Percentiles rank a stretch among this genome's conserved stretches.
These are phyloP conservation scores for Golubevia sp. DNA, from an alignment of 1,284 basidiomycete species.

Conservation along the genomic window DNA sequence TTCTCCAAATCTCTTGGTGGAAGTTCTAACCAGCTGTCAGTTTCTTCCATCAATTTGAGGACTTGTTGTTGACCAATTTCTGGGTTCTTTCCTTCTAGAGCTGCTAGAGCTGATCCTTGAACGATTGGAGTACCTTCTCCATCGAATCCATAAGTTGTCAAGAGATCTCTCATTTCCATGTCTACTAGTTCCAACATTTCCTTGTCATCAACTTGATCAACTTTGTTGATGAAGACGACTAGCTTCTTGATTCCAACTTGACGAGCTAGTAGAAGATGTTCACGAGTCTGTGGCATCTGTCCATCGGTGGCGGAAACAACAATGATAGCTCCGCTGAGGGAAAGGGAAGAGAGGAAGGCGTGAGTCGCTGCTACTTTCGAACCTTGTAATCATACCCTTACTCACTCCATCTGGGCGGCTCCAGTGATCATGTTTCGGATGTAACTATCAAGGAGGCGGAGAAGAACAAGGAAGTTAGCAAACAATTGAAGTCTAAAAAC, in stretches of 20 bases:
- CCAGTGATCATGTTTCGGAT: constrained; percentile 95
- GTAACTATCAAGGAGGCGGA: constrained; percentile 15
- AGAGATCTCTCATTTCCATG: constrained; percentile 99
- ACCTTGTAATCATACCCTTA: not conserved
- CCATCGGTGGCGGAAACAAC: constrained; percentile 98
- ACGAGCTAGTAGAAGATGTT: constrained; percentile 94
- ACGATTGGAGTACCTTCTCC: constrained; percentile 96
- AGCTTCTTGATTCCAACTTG: constrained; percentile 98
- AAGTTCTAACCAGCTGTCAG: constrained; percentile 93
- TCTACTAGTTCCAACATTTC: constrained; percentile 99
- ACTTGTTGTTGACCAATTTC: constrained; percentile 84
- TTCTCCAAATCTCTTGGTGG: constrained; percentile 96
- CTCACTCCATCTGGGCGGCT: constrained; percentile 90
- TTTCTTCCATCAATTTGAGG: constrained; percentile 80
- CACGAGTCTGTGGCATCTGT: constrained; percentile 99
- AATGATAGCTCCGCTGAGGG: constrained; percentile 64
- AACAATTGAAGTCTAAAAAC: constrained; percentile 69
- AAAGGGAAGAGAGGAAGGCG: not conserved
- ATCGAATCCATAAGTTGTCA: constrained; percentile 83
- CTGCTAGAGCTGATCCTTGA: constrained; percentile 94
- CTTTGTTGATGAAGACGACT: constrained; percentile 99
- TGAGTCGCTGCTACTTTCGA: no score
- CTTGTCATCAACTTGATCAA: constrained; percentile 92
- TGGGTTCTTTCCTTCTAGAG: constrained; percentile 81
- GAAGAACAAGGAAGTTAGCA: constrained; percentile 62